phyloP scores from a whole-genome alignment of 108 stramenopile genomes.

The Hondaea fermentalgiana region DNA sequence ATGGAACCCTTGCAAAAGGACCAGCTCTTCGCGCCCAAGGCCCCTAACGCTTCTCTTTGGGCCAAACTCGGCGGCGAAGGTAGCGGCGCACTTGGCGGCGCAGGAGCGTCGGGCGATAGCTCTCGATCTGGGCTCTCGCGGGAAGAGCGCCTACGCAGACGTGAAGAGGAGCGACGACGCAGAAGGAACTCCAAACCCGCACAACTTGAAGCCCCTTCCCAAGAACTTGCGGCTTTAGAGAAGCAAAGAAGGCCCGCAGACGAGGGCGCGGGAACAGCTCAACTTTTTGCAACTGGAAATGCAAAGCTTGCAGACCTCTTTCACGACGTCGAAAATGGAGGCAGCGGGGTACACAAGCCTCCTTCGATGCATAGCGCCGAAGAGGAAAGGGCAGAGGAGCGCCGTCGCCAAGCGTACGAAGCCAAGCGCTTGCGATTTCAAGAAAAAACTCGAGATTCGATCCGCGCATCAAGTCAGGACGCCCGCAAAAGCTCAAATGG shows the following conservation, averaged over 20 bases:
- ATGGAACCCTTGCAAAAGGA: neutral
- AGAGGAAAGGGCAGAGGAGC: neutral
- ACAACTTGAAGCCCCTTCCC: neutral
- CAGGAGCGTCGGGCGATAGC: neutral
- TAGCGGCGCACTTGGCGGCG: neutral
- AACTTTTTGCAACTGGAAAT: neutral
- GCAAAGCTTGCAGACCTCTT: neutral
- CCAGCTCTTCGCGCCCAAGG: constrained; percentile 6
- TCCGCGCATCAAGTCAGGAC: neutral
- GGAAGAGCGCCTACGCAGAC: neutral
- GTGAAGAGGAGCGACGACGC: neutral
- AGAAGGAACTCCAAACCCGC: neutral
- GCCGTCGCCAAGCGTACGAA: neutral
- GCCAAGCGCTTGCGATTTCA: neutral
- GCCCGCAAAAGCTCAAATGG: neutral
- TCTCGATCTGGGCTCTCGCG: neutral
- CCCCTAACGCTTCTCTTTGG: neutral
- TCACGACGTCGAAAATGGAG: neutral
- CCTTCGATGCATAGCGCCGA: neutral
- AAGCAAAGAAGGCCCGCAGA: neutral
- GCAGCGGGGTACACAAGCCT: neutral
- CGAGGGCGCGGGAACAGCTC: neutral
- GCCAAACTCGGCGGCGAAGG: neutral
- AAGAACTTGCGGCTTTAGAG: neutral
- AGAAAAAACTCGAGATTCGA: neutral